Conservation (phyloP, 257 asterid genomes). For the Scutellaria minor region DNA sequence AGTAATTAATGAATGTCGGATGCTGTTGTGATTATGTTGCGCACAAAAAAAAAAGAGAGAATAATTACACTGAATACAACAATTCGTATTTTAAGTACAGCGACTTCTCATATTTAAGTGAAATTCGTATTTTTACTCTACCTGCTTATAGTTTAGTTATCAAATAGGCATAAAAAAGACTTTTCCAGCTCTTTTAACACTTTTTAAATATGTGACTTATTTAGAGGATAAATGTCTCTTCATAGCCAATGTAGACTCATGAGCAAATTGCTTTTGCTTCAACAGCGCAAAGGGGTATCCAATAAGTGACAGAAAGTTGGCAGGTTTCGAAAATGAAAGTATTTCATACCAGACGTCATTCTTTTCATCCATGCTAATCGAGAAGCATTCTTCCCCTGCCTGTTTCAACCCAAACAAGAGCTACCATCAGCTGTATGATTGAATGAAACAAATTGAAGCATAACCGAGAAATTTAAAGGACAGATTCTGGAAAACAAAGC, state of each 20-base stretch:
- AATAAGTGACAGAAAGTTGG: slow-evolving; percentile 60
- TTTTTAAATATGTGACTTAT: neutral
- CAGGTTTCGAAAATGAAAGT: slow-evolving; percentile 85
- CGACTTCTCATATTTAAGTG: too few species aligned
- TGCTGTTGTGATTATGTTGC: too few species aligned
- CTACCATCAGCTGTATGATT: neutral
- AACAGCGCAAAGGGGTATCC: slow-evolving; percentile 85
- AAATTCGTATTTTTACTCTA: too few species aligned
- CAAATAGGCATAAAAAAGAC: too few species aligned
- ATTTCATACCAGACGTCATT: slow-evolving; percentile 93
- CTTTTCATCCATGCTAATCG: slow-evolving; percentile 84
- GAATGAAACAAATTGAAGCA: neutral
- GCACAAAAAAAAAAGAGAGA: too few species aligned
- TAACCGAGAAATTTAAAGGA: neutral
- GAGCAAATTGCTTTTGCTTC: slow-evolving; percentile 84
- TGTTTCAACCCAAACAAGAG: slow-evolving; percentile 41
- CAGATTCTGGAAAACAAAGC: neutral
- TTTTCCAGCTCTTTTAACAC: neutral
- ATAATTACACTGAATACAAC: too few species aligned
- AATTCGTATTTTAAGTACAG: too few species aligned
- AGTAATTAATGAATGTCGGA: too few species aligned
- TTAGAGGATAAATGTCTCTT: slow-evolving; percentile 60
- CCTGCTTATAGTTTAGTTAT: too few species aligned
- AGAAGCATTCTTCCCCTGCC: slow-evolving; percentile 98
- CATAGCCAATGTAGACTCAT: slow-evolving; percentile 70